A percentile compares a stretch with the other conserved stretches of the same genome.
phyloP scores from a whole-genome alignment of 2,329 filamentous ascomycete genomes.

The Fusarium redolens region DNA sequence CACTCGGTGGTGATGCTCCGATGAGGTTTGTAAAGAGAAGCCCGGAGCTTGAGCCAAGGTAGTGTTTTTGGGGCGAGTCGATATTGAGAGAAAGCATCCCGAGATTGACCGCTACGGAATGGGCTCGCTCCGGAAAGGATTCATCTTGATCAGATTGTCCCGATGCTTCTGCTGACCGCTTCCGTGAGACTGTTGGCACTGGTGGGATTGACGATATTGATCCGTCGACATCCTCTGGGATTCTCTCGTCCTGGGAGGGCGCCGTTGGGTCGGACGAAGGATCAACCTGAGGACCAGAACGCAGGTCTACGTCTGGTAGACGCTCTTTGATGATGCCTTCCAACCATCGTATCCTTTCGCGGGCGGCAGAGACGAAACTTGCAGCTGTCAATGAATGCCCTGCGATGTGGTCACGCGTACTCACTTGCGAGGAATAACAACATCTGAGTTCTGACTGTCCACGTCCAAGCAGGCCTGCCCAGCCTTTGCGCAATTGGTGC shows the following conservation, averaged over 20 bases:
- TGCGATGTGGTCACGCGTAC: not conserved
- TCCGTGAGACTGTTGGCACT: slow-evolving; percentile 31
- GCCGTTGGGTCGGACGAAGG: not conserved
- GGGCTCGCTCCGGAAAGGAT: slow-evolving; percentile 30
- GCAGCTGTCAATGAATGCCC: fast-evolving
- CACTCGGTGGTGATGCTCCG: not conserved
- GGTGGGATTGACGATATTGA: not conserved
- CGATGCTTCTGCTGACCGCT: slow-evolving; percentile 33
- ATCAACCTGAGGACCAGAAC: slow-evolving; percentile 11
- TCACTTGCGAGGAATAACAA: slow-evolving; percentile 51
- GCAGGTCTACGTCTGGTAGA: slow-evolving; percentile 17
- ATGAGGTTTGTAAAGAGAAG: not conserved
- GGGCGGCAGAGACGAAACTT: slow-evolving; percentile 18
- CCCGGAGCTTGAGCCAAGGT: not conserved
- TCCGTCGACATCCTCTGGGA: not conserved
- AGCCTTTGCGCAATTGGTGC: slow-evolving; percentile 52
- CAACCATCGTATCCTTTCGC: slow-evolving; percentile 26
- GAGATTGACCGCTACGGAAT: slow-evolving; percentile 49
- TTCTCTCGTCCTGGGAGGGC: slow-evolving; percentile 2
- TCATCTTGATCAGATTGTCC: slow-evolving; percentile 13
- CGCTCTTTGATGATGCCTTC: slow-evolving; percentile 21
- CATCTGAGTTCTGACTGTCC: slow-evolving; percentile 50
- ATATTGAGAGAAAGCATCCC: slow-evolving; percentile 53
- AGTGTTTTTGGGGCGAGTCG: slow-evolving; percentile 24
- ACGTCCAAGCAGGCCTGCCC: slow-evolving; percentile 52